phyloP scores from a whole-genome alignment of 2,329 filamentous ascomycete species.

The Bipolaris bicolor region DNA sequence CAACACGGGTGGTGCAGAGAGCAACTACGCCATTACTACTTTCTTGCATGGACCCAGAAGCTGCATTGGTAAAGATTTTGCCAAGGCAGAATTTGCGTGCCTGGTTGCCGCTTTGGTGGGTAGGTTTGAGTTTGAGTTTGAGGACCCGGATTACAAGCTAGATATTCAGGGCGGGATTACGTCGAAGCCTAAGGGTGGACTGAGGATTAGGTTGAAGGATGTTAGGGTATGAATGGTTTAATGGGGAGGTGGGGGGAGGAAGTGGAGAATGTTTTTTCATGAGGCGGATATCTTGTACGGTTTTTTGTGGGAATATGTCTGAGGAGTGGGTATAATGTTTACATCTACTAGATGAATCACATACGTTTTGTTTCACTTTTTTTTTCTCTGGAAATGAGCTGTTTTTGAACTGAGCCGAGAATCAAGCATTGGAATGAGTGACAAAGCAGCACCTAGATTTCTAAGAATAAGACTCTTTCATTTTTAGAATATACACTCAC shows the following conservation, averaged over 20 bases:
- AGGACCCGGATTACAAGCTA: constrained; percentile 65
- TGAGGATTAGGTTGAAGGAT: constrained; percentile 69
- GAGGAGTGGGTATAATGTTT: no score
- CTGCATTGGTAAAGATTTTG: constrained; percentile 84
- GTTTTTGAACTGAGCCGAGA: no score
- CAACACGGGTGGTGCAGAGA: constrained; percentile 73
- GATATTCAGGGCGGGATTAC: constrained; percentile 74
- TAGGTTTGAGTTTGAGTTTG: constrained; percentile 71
- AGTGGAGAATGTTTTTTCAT: not conserved
- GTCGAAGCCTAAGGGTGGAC: constrained; percentile 71
- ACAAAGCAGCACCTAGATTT: no score
- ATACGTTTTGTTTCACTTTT: no score
- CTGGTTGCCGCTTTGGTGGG: constrained; percentile 79
- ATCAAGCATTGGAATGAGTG: no score
- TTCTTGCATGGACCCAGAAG: constrained; percentile 86
- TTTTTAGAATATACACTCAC: no score
- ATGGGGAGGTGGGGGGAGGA: not conserved
- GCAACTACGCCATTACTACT: constrained; percentile 78
- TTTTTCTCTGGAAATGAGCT: no score
- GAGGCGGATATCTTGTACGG: not conserved
- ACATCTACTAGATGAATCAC: no score
- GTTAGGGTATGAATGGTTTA: constrained; percentile 2
- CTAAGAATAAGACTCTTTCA: no score
- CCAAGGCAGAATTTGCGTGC: constrained; percentile 83
- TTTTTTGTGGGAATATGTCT: not conserved